Evolutionary conservation across 2,329 filamentous ascomycete species (phyloP).

Genomic region (Pseudocercospora macadamiae): DNA sequence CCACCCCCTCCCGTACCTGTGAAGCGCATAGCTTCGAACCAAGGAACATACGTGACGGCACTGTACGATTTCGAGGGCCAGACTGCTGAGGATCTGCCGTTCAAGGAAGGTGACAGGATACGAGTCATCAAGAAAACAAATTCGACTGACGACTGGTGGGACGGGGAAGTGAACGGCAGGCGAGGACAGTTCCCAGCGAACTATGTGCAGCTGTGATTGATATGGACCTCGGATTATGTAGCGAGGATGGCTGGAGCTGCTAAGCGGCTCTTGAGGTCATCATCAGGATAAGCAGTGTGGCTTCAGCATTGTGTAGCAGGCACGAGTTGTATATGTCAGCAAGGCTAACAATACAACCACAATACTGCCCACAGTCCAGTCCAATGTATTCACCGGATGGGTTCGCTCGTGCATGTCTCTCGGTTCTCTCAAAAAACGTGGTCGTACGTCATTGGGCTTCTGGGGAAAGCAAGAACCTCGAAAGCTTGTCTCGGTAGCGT

Average conservation of each 20-base stretch:
- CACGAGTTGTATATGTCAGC: no score
- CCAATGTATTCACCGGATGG: background rate
- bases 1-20: conserved; percentile 72
- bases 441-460: background rate
- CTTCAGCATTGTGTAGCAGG: no score
- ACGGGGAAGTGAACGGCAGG: conserved; percentile 71
- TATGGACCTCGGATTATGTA: no score
- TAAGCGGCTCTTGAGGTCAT: no score
- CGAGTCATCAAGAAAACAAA: conserved; percentile 76
- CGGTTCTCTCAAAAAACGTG: no score
- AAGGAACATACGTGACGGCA: conserved; percentile 57
- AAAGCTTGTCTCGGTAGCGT: background rate
- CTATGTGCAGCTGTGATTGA: conserved; percentile 56
- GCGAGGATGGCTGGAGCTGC: no score
- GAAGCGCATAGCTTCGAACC: conserved; percentile 56
- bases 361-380: no score
- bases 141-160: conserved; percentile 86
- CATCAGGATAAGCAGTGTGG: background rate
- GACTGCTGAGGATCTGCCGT: conserved; percentile 69
- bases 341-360: no score
- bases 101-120: conserved; percentile 77
- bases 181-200: conserved; percentile 81
- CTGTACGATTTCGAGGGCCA: conserved; percentile 76
- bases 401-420: background rate
- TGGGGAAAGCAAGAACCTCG: background rate